Evolutionary conservation across 2,329 filamentous ascomycete genomes (phyloP).

Genomic region (Ophiocordyceps unilateralis): DNA sequence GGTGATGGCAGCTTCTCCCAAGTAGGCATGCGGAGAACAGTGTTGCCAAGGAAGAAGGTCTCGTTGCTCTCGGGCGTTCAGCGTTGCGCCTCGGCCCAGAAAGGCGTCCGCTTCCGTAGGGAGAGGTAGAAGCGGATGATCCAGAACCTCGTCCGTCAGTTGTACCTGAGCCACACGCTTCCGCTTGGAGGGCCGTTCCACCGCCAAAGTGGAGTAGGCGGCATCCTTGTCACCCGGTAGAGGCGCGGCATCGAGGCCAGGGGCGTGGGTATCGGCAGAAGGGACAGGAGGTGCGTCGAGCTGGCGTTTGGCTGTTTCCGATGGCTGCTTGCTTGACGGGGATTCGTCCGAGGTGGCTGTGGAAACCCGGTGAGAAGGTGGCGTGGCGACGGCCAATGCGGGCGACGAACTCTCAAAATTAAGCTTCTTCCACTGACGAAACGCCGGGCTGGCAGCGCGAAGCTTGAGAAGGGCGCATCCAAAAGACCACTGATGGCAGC

Average conservation of each 20-base stretch:
- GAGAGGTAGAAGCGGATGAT: no score
- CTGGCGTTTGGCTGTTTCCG: neutral
- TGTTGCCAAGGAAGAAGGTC: slow-evolving; percentile 6
- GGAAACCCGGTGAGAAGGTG: neutral
- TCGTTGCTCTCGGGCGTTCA: no score
- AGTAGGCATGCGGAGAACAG: slow-evolving; percentile 12
- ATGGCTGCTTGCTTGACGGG: neutral
- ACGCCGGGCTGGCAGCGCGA: slow-evolving; percentile 31
- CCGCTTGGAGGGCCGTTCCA: slow-evolving; percentile 8
- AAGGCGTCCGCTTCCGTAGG: no score
- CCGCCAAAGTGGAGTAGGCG: neutral
- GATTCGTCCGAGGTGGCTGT: neutral
- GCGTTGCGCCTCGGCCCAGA: no score
- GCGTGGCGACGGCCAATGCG: neutral
- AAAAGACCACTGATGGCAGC: slow-evolving; percentile 41
- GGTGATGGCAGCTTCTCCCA: slow-evolving; percentile 17
- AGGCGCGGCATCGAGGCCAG: neutral
- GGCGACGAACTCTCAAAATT: neutral
- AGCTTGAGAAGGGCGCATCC: slow-evolving; percentile 39
- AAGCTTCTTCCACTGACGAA: slow-evolving; percentile 15
- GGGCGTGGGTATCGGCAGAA: neutral
- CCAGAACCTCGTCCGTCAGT: slow-evolving; percentile 3
- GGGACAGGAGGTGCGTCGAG: neutral
- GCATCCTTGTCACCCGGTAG: neutral
- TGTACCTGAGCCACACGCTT: slow-evolving; percentile 11